phyloP scores from a whole-genome alignment of 371 early-diverging fungal species.

The Nematocida ironsii region DNA sequence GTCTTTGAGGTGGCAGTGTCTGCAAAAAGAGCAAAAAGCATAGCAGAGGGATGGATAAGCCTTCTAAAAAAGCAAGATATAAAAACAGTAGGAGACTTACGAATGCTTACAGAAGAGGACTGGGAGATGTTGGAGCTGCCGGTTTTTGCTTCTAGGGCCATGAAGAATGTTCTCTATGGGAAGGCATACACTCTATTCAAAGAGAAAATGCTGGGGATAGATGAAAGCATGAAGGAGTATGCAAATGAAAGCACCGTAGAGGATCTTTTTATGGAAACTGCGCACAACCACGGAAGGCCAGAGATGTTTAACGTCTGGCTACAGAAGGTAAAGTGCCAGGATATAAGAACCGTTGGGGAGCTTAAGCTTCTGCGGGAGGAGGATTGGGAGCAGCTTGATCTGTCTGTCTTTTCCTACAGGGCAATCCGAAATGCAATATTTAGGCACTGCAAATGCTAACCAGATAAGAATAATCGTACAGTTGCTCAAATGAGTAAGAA shows the following conservation, averaged over 20 bases:
- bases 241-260: conserved; percentile 57
- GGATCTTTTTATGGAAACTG: conserved; percentile 63
- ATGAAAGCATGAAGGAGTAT: conserved; percentile 63
- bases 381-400: conserved; percentile 69
- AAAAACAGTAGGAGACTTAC: conserved; percentile 76
- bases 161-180: conserved; percentile 72
- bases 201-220: conserved; percentile 66
- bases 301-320: conserved; percentile 65
- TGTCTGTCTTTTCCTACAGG: conserved; percentile 67
- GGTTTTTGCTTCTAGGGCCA: conserved; percentile 78
- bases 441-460: conserved; percentile 37
- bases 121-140: conserved; percentile 73
- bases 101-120: conserved; percentile 70
- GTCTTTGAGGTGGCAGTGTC: conserved; percentile 62
- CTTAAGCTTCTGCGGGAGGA: conserved; percentile 65
- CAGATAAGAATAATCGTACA: neutral
- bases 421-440: conserved; percentile 67
- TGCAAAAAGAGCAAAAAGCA: conserved; percentile 61
- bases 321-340: conserved; percentile 66
- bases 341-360: conserved; percentile 69
- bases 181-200: conserved; percentile 72
- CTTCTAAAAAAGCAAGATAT: conserved; percentile 79
- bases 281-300: conserved; percentile 39
- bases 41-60: conserved; percentile 69
- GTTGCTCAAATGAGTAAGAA: conserved; percentile 3